A percentile compares a stretch with the other conserved stretches of the same genome.
phyloP scores from a whole-genome alignment of 805 yeast genomes.

The Nakazawaea peltata region DNA sequence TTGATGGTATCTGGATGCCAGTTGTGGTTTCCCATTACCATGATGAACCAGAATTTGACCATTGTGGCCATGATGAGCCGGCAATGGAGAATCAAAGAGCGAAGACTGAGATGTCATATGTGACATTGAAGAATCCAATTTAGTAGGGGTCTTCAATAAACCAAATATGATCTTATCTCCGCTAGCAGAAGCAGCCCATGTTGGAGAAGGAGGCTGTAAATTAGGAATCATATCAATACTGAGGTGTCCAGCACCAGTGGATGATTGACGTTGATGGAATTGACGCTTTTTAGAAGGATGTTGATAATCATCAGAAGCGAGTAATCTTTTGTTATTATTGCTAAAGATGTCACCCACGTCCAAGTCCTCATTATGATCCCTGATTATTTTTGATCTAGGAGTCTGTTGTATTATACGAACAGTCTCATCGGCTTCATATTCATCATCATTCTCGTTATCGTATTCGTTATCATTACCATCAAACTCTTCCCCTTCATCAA shows the following conservation, averaged over 20 bases:
- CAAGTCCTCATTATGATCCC: slow-evolving; percentile 1
- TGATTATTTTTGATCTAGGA: slow-evolving; percentile 8
- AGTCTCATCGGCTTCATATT: slow-evolving; percentile 1
- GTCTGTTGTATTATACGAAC: slow-evolving; percentile 6
- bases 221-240: slow-evolving; percentile 21
- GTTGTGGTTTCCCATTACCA: slow-evolving; percentile 25
- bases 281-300: slow-evolving; percentile 10
- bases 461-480: slow-evolving; percentile 7
- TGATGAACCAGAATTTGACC: too few species aligned
- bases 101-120: slow-evolving; percentile 6
- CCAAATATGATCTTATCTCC: slow-evolving; percentile 29
- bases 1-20: slow-evolving; percentile 4
- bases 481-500: slow-evolving; percentile 2
- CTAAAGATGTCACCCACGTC: too few species aligned
- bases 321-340: slow-evolving; percentile 5
- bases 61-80: slow-evolving; percentile 28
- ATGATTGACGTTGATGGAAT: slow-evolving; percentile 1
- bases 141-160: slow-evolving; percentile 8
- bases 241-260: slow-evolving; percentile 14
- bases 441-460: slow-evolving; percentile 4
- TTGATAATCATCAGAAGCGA: slow-evolving; percentile 7
- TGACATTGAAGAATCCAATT: slow-evolving; percentile 17
- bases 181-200: slow-evolving; percentile 32
- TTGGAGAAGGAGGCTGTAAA: slow-evolving; percentile 29
- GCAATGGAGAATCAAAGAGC: slow-evolving; percentile 10